phyloP scores from a whole-genome alignment of 2,329 filamentous ascomycete genomes.

The Colletotrichum tropicicola region DNA sequence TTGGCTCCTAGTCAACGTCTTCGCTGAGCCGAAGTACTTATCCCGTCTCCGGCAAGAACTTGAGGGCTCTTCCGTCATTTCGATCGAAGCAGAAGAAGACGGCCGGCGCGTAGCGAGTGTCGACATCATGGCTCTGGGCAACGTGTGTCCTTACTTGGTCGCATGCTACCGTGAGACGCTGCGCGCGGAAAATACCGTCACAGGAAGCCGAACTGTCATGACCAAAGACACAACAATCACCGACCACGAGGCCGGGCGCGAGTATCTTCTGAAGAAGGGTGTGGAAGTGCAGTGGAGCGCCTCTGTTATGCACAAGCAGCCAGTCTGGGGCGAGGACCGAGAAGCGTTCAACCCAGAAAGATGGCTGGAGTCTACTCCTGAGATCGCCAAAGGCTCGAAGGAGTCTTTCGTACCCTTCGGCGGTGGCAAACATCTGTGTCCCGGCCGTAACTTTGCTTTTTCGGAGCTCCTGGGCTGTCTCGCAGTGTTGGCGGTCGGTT shows the following conservation, averaged over 20 bases:
- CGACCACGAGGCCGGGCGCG: slow-evolving; percentile 33
- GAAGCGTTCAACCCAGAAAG: slow-evolving; percentile 36
- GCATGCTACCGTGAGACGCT: slow-evolving; percentile 54
- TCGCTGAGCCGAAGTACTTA: slow-evolving; percentile 36
- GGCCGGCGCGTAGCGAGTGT: slow-evolving; percentile 36
- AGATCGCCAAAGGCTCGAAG: slow-evolving; percentile 25
- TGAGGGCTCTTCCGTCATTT: slow-evolving; percentile 26
- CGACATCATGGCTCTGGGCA: slow-evolving; percentile 44
- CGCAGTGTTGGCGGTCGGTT: slow-evolving; percentile 34
- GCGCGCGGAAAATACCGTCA: slow-evolving; percentile 46
- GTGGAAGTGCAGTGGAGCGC: slow-evolving; percentile 38
- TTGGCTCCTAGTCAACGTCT: slow-evolving; percentile 45
- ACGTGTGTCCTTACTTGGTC: slow-evolving; percentile 49
- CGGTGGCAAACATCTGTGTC: slow-evolving; percentile 43
- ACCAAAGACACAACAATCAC: slow-evolving; percentile 46
- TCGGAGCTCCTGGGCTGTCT: slow-evolving; percentile 39
- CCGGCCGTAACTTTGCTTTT: slow-evolving; percentile 43
- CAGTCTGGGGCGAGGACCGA: slow-evolving; percentile 37
- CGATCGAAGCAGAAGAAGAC: slow-evolving; percentile 5
- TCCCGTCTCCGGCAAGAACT: slow-evolving; percentile 42
- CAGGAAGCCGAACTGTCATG: slow-evolving; percentile 48
- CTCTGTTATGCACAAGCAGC: slow-evolving; percentile 35
- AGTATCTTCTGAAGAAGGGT: slow-evolving; percentile 39
- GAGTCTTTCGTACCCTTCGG: slow-evolving; percentile 43
- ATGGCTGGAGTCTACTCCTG: slow-evolving; percentile 32